Evolutionary conservation across 2,329 filamentous ascomycete genomes (phyloP).

Genomic region (Chaetomium strumarium): DNA sequence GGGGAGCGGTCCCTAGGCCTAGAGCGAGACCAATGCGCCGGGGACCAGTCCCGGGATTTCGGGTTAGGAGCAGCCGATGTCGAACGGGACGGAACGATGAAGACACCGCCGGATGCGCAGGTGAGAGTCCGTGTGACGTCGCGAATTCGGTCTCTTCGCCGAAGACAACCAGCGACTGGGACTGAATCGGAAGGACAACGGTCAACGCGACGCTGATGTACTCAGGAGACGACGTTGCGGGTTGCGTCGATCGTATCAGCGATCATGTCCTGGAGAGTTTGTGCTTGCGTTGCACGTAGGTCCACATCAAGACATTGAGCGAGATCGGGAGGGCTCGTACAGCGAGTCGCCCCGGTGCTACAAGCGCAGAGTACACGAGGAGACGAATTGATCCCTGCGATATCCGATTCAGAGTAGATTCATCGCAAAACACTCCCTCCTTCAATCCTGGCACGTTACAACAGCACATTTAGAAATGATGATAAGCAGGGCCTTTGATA

Average conservation of each 20-base stretch:
- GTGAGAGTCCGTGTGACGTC: not conserved
- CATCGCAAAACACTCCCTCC: conserved; percentile 6
- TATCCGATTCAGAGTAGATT: not conserved
- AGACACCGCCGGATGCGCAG: not conserved
- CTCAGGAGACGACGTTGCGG: not conserved
- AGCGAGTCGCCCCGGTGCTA: not conserved
- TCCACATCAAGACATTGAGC: conserved; percentile 15
- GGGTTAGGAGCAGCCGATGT: not conserved
- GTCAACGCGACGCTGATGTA: not conserved
- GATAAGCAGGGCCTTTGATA: not conserved
- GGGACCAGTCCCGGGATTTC: not conserved
- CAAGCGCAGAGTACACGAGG: not conserved
- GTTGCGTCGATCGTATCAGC: not conserved
- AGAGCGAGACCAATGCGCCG: not conserved
- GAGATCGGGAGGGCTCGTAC: conserved; percentile 9
- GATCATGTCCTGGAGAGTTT: not conserved
- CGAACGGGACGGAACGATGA: not conserved
- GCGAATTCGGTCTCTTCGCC: not conserved
- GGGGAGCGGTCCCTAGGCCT: conserved; percentile 10
- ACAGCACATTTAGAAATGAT: not conserved
- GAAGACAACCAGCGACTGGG: not conserved
- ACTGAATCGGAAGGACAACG: not conserved
- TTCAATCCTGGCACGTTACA: too few species aligned
- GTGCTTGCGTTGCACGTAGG: conserved; percentile 12
- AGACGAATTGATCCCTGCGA: not conserved